Conservation (phyloP, 2,329 filamentous ascomycete species). For the Exophiala spinifera region DNA sequence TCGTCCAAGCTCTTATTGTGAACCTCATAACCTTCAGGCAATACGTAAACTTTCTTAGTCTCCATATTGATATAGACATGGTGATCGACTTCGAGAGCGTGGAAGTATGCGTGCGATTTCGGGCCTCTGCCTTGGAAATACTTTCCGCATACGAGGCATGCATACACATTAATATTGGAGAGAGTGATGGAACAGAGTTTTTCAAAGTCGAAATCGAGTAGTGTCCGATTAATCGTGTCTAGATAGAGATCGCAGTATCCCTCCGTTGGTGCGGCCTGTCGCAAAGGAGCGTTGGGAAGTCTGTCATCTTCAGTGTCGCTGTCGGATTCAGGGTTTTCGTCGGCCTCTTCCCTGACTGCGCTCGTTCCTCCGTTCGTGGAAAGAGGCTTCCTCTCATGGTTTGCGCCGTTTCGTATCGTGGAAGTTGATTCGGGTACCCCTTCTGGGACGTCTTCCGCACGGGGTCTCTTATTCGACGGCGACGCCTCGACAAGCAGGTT, state of each 20-base stretch:
- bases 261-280: conserved; percentile 74
- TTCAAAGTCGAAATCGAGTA: conserved; percentile 97
- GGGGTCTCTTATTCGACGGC: conserved; percentile 45
- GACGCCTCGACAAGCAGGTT: conserved; percentile 35
- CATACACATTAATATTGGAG: conserved; percentile 98
- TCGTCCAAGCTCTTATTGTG: conserved; percentile 91
- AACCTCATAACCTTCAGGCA: conserved; percentile 97
- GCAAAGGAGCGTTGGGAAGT: conserved; percentile 42
- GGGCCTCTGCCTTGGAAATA: conserved; percentile 94
- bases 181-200: conserved; percentile 95
- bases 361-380: conserved; percentile 3
- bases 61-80: conserved; percentile 99
- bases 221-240: conserved; percentile 88
- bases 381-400: conserved; percentile 8
- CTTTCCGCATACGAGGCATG: conserved; percentile 94
- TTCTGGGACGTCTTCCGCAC: conserved; percentile 38
- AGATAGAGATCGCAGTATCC: conserved; percentile 96
- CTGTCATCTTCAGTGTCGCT: conserved; percentile 38
- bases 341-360: conserved; percentile 24
- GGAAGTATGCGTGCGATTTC: conserved; percentile 95
- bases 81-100: conserved; percentile 89
- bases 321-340: conserved; percentile 34
- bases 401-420: background rate
- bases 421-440: conserved; percentile 1
- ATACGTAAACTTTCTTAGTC: conserved; percentile 82